phyloP scores from a whole-genome alignment of 371 early-diverging fungal species.

The Mucor plumbeus region DNA sequence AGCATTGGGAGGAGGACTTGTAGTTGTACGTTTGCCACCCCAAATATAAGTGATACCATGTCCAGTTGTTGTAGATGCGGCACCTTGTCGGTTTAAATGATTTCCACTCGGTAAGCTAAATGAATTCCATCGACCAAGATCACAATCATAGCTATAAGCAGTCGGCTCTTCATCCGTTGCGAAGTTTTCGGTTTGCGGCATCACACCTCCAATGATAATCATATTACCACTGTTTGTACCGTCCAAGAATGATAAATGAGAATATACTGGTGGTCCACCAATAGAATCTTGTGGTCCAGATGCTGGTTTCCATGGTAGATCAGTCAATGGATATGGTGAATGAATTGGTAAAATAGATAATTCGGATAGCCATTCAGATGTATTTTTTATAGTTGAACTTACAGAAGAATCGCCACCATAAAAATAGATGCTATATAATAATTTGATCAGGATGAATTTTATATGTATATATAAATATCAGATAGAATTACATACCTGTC shows the following conservation, averaged over 20 bases:
- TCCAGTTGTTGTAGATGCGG: constrained; percentile 35
- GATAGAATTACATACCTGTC: constrained; percentile 18
- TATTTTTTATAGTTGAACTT: constrained; percentile 27
- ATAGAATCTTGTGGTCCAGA: constrained; percentile 45
- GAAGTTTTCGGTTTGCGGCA: constrained; percentile 24
- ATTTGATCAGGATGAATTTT: not conserved
- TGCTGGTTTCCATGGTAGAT: constrained; percentile 46
- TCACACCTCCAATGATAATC: constrained; percentile 47
- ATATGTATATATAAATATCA: not conserved
- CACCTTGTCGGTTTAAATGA: constrained; percentile 42
- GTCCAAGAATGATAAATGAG: constrained; percentile 45
- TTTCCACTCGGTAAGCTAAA: constrained; percentile 40
- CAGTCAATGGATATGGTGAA: constrained; percentile 32
- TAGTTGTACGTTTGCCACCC: constrained; percentile 43
- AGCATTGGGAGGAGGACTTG: not conserved
- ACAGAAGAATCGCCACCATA: constrained; percentile 51
- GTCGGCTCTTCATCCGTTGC: constrained; percentile 29
- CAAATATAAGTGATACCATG: constrained; percentile 47
- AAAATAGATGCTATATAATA: constrained; percentile 39
- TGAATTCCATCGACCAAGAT: constrained; percentile 43
- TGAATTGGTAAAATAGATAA: constrained; percentile 43
- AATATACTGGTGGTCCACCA: constrained; percentile 47
- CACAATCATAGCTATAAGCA: constrained; percentile 44
- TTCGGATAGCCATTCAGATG: constrained; percentile 45
- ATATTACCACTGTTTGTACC: constrained; percentile 35